Conservation (phyloP, 345 rosid genomes). For the Trapa incisa region DNA sequence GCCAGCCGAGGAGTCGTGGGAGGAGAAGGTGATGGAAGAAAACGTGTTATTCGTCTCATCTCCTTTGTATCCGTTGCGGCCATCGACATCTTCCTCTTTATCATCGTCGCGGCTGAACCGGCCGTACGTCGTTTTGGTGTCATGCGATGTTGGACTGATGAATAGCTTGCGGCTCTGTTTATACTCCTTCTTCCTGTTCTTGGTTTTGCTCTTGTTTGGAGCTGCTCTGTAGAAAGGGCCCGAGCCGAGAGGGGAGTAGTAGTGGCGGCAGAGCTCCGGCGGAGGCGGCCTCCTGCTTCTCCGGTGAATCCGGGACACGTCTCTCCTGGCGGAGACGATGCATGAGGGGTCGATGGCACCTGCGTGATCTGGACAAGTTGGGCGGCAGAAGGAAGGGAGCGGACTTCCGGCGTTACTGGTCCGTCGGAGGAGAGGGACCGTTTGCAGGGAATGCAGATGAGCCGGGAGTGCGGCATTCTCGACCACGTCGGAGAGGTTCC, state of each 20-base stretch:
- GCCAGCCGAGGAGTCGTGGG: constrained; percentile 38
- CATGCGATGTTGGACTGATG: constrained; percentile 42
- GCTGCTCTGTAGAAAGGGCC: constrained; percentile 25
- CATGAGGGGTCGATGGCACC: constrained; percentile 18
- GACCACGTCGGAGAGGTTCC: constrained; percentile 44
- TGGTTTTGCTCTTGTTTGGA: constrained; percentile 16
- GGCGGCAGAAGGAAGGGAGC: constrained; percentile 16
- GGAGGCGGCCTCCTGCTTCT: neutral
- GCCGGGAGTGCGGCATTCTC: constrained; percentile 25
- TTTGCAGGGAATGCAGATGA: neutral
- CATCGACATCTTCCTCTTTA: constrained; percentile 27
- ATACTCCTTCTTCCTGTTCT: constrained; percentile 13
- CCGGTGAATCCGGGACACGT: neutral
- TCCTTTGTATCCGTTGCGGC: neutral
- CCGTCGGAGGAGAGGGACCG: constrained; percentile 7
- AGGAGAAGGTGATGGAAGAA: constrained; percentile 60
- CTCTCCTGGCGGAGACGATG: constrained; percentile 12
- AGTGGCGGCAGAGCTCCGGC: neutral
- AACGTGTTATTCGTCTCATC: constrained; percentile 35
- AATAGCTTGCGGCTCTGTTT: constrained; percentile 13
- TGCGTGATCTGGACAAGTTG: constrained; percentile 12
- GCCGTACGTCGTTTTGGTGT: constrained; percentile 18
- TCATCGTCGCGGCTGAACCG: constrained; percentile 69
- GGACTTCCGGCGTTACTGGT: constrained; percentile 9
- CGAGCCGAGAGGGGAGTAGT: constrained; percentile 10